Base-by-base conservation (phyloP, 257 asterid species). In the Scutellaria barbata region DNA sequence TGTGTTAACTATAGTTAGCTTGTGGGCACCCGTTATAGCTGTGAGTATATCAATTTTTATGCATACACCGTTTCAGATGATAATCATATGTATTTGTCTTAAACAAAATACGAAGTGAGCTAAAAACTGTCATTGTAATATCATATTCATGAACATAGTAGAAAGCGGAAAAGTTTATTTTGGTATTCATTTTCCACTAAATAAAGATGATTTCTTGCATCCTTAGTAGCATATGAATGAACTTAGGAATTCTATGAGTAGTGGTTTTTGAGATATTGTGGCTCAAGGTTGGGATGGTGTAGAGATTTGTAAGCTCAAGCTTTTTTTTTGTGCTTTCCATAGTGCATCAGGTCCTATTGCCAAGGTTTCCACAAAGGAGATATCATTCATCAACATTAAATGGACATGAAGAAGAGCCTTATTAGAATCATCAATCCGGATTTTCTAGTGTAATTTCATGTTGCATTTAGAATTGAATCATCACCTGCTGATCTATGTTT, bases 11-110 rank as follows among this genome's bases (percentile, higher is more conserved):
- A 41, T 94, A 40, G 96, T 78, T 75, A 87, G 96, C 84, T 74
- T 94, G 76, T 94, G 99, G 99, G 92, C 96, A 37, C 99, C 99
- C 22, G 96, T 94, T 83, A 83, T 94, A 63, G 96, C 97, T 82
- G 99, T 94, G 82, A 91, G 99, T 94, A 74, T 77, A 22, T 61
- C 30, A 17, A 18, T 58, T 66, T 17, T 68, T 42, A 48, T 16
- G 68, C 20, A 9, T 76, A 14, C 68, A 60, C 59, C 35, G 9
- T 60, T 69, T 22, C 51, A 58, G 50, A 52, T n/a, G 18, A 39
- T 35, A 57, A 39, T 25, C 53, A 35, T 22, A 71, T 40, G 7
- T 14, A 3, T 77, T 52, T 33, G 17, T 52, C 17, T 22, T 63
- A 42, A 63, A 62, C 5, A 16, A 50, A 46, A 10, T 69, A 52